Conservation (phyloP, 2,329 filamentous ascomycete genomes). For the Fusarium sp. region DNA sequence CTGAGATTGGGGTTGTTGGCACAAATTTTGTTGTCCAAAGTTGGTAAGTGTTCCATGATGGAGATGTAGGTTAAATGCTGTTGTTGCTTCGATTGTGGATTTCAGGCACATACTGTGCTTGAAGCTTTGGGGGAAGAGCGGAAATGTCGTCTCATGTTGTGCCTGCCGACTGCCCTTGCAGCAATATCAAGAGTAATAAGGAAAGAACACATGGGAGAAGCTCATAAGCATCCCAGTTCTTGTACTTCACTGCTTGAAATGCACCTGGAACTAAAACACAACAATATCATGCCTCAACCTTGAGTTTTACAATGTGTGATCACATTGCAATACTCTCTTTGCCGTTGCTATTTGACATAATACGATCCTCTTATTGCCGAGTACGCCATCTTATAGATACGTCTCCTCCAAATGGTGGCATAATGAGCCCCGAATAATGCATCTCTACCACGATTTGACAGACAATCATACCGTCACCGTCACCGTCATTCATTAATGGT, state of each 20-base stretch:
- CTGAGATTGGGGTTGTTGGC: background rate
- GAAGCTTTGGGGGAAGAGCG: background rate
- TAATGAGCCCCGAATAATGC: slow-evolving; percentile 12
- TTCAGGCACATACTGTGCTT: background rate
- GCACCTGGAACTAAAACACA: slow-evolving; percentile 1
- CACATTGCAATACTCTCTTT: background rate
- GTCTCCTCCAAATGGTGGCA: slow-evolving; percentile 4
- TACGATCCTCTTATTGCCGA: slow-evolving; percentile 1
- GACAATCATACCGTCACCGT: background rate
- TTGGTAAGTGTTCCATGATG: background rate
- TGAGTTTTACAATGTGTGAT: background rate
- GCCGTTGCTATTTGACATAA: background rate
- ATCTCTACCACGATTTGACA: slow-evolving; percentile 5
- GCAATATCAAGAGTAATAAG: slow-evolving; percentile 1
- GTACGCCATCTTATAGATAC: background rate
- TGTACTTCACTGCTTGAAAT: background rate
- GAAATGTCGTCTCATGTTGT: slow-evolving; percentile 17
- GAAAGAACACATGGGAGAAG: background rate
- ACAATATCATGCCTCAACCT: slow-evolving; percentile 1
- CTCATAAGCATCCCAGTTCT: background rate
- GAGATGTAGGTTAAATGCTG: slow-evolving; percentile 17
- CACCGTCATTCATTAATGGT: background rate
- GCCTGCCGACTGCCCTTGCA: slow-evolving; percentile 1
- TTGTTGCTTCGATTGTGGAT: slow-evolving; percentile 5
- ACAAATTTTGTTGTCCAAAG: background rate